Evolutionary conservation across 345 rosid genomes (phyloP).

Genomic region (Ceriops zippeliana): DNA sequence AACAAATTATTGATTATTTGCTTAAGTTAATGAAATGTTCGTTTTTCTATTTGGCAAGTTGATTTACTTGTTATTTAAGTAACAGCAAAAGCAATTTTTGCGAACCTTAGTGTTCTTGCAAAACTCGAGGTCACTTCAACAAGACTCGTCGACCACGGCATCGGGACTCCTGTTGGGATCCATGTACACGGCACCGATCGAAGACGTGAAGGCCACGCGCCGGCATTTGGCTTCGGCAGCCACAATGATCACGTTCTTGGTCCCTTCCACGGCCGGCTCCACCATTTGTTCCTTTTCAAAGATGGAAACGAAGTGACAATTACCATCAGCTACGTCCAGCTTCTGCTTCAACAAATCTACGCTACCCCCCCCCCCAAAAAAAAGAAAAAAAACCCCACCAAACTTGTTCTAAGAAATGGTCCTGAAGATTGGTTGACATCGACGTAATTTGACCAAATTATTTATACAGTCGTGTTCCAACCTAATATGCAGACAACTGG

Average conservation of each 20-base stretch:
- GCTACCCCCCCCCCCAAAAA: too few relatives aligned
- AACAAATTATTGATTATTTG: too few relatives aligned
- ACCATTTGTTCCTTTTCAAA: conserved; percentile 81
- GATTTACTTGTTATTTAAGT: background rate
- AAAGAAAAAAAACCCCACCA: too few relatives aligned
- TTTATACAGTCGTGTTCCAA: too few relatives aligned
- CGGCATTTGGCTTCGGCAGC: conserved; percentile 80
- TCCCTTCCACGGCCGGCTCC: conserved; percentile 93
- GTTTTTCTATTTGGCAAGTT: background rate
- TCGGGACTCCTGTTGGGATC: conserved; percentile 79
- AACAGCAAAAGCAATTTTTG: background rate
- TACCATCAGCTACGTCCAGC: background rate
- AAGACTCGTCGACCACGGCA: conserved; percentile 72
- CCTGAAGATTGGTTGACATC: too few relatives aligned
- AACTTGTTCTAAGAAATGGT: too few relatives aligned
- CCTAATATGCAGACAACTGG: too few relatives aligned
- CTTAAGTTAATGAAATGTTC: too few relatives aligned
- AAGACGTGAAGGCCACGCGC: conserved; percentile 90
- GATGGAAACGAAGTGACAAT: background rate
- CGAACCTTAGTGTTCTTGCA: conserved; percentile 89
- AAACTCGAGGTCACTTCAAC: conserved; percentile 96
- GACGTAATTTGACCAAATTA: too few relatives aligned
- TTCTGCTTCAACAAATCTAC: too few relatives aligned
- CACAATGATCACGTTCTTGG: conserved; percentile 72
- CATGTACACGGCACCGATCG: conserved; percentile 90